Evolutionary conservation across 495 filamentous ascomycete species (phyloP).

Genomic region (Melanomma pulvis-pyrius): DNA sequence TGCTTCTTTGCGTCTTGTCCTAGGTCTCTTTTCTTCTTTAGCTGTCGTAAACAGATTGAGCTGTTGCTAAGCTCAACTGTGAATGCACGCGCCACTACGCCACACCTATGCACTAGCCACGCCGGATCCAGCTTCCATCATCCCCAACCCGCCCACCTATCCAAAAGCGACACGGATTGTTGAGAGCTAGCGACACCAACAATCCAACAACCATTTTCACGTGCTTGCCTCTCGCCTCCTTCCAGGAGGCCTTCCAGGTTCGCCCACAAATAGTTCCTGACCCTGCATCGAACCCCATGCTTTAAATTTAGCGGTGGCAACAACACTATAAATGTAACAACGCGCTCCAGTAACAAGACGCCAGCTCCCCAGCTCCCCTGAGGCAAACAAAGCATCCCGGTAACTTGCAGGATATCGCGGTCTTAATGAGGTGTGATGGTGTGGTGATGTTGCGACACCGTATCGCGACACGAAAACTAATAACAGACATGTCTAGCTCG

Average conservation of each 20-base stretch:
- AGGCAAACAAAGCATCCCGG: background rate
- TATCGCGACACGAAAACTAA: too few relatives aligned
- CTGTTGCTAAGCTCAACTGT: too few relatives aligned
- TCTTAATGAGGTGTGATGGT: too few relatives aligned
- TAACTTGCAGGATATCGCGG: too few relatives aligned
- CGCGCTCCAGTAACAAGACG: background rate
- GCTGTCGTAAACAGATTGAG: too few relatives aligned
- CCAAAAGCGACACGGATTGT: background rate
- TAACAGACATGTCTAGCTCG: too few relatives aligned
- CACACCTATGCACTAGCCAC: too few relatives aligned
- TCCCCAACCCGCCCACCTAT: background rate
- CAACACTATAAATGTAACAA: background rate
- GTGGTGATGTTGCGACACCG: too few relatives aligned
- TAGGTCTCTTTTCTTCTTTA: too few relatives aligned
- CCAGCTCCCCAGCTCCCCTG: background rate
- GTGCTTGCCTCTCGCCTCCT: background rate
- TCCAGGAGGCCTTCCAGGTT: too few relatives aligned
- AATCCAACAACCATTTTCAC: background rate
- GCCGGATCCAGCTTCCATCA: background rate
- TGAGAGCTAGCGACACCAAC: background rate
- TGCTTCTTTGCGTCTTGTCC: too few relatives aligned
- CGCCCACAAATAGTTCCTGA: background rate
- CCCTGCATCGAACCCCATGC: background rate
- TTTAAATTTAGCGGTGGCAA: background rate
- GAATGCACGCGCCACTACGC: too few relatives aligned